Evolutionary conservation across 2,329 filamentous ascomycete genomes (phyloP).

Genomic region (Chaetomium olivaceum): DNA sequence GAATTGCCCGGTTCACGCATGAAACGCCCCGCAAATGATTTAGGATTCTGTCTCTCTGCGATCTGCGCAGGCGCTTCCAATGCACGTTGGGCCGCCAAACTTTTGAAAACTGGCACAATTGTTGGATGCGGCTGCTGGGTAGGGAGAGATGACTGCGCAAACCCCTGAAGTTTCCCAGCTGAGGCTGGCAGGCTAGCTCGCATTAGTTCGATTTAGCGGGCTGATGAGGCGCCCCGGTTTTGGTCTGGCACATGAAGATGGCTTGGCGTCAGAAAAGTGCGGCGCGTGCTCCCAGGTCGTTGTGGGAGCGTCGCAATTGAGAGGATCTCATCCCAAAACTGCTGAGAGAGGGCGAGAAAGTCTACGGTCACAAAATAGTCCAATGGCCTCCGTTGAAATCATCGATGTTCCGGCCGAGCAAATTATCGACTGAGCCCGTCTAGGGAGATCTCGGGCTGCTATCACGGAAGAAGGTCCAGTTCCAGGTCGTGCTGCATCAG

Average conservation of each 20-base stretch:
- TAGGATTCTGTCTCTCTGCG: slow-evolving; percentile 11
- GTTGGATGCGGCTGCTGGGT: slow-evolving; percentile 6
- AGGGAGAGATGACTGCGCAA: slow-evolving; percentile 5
- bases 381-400: not conserved
- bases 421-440: not conserved
- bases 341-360: too few species aligned
- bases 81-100: slow-evolving; percentile 5
- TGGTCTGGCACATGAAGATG: not conserved
- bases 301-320: not conserved
- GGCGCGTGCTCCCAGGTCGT: too few species aligned
- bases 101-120: slow-evolving; percentile 11
- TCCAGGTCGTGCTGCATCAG: not conserved
- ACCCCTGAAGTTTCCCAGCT: slow-evolving; percentile 26
- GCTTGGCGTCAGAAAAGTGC: slow-evolving; percentile 10
- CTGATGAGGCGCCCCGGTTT: slow-evolving; percentile 1
- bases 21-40: slow-evolving; percentile 28
- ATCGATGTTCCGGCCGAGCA: not conserved
- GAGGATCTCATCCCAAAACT: not conserved
- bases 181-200: slow-evolving; percentile 21
- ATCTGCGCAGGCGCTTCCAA: slow-evolving; percentile 3
- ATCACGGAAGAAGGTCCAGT: not conserved
- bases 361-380: too few species aligned
- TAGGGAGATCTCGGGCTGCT: not conserved
- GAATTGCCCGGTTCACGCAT: slow-evolving; percentile 38
- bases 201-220: not conserved